A percentile compares a stretch with the other conserved stretches of the same genome.
Conservation (phyloP, 148 eudicot species). For the Amaranthus cruentus region DNA sequence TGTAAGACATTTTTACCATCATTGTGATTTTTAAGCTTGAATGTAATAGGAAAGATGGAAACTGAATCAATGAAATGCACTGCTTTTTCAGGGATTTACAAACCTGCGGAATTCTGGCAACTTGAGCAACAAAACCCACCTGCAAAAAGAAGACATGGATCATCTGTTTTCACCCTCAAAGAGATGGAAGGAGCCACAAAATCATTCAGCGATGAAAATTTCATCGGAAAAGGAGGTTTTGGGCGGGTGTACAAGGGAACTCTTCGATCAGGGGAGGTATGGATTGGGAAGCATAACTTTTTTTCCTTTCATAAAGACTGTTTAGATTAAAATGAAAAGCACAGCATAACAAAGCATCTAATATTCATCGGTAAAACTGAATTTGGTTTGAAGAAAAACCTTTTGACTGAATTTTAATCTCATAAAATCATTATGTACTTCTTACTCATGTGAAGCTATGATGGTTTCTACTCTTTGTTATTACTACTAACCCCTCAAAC, state of each 20-base stretch:
- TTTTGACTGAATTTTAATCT: too few species aligned
- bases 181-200: slow-evolving; percentile 91
- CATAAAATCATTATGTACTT: neutral
- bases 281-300: slow-evolving; percentile 12
- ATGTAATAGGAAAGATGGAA: neutral
- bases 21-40: neutral
- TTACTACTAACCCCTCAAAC: too few species aligned
- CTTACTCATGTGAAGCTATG: too few species aligned
- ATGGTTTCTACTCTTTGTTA: too few species aligned
- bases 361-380: too few species aligned
- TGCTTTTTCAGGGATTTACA: slow-evolving; percentile 65
- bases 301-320: neutral
- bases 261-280: slow-evolving; percentile 80
- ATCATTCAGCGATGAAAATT: slow-evolving; percentile 68
- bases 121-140: slow-evolving; percentile 66
- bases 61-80: neutral
- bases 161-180: slow-evolving; percentile 81
- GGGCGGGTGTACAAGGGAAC: slow-evolving; percentile 81
- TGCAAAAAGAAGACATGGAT: slow-evolving; percentile 60
- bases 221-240: slow-evolving; percentile 92
- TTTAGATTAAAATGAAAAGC: neutral
- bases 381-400: too few species aligned
- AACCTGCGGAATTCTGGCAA: slow-evolving; percentile 69
- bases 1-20: slow-evolving; percentile 34
- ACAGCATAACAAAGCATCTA: neutral